Evolutionary conservation across 2,329 filamentous ascomycete species (phyloP), one percentile per base, ranked within the genome.

Genomic region (Aureobasidium pullulans): DNA sequence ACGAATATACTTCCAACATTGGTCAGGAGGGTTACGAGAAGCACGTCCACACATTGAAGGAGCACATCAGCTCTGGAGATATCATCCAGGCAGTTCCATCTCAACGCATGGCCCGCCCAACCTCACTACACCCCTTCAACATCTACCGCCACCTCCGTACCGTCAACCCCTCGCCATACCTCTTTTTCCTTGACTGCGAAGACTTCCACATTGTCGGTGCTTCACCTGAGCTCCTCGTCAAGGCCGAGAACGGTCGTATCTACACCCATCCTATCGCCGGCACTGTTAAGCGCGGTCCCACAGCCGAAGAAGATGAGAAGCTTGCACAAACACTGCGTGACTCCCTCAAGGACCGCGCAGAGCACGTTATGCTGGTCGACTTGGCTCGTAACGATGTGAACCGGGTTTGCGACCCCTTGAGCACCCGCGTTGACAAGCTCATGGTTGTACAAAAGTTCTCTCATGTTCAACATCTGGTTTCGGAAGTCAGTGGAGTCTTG

Each of bases 41-140:
- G n/a, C 93, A 97, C 71, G 94, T 99, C 59, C 86, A 83, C 28
- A 79, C 76, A 48, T 80, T 99, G 62, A 97, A 97, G 79, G 81
- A 90, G 74, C 93, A 97, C 78, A 97, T 99, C 67, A 82, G 84
- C 67, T 82, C 84, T 63, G 94, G 94, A 66, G 91, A 97, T 77
- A 97, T 99, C 71, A 97, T 99, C 75, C 94, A 99, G 73, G 90
- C 91, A 0, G 94, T 99, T 15, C 94, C 94, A 1, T 96, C 91
- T 43, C 94, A 99, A 76, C 85, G 94, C 56, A 89, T 97, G 70
- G 87, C 92, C 7, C 84, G 93, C 31, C 92, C 92, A 13, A 99
- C 94, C 2, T 85, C 84, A 59, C 79, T 99, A 44, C 94, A 99
- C 73, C 93, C 94, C 0, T 99, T 97, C 81, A 99, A 97, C 78